These are phyloP conservation scores for Phialophora chinensis DNA, from an alignment of 2,329 filamentous ascomycete genomes.

Conservation along the genomic window DNA sequence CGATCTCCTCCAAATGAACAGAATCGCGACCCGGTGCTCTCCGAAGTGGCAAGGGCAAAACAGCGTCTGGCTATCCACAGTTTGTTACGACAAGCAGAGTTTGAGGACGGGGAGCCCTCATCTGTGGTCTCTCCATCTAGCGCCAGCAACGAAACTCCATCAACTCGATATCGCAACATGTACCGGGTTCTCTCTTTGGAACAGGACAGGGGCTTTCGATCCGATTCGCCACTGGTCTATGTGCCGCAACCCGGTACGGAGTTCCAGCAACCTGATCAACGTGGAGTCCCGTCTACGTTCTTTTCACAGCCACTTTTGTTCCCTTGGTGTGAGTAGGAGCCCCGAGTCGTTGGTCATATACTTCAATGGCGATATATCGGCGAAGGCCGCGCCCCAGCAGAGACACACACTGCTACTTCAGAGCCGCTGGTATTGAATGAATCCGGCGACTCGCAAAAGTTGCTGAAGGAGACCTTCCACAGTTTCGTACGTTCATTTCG, in stretches of 20 bases:
- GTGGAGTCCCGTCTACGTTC: not conserved
- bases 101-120: constrained; percentile 4
- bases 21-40: constrained; percentile 1
- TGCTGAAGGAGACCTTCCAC: no score
- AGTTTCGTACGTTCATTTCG: no score
- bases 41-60: not conserved
- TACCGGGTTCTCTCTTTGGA: not conserved
- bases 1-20: not conserved
- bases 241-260: not conserved
- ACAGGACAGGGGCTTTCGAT: not conserved
- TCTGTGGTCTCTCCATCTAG: not conserved
- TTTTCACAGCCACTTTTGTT: not conserved
- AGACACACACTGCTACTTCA: no score
- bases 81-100: constrained; percentile 7
- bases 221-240: not conserved
- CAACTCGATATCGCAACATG: not conserved
- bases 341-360: not conserved
- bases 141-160: not conserved
- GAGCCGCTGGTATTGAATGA: no score
- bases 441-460: no score
- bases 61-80: constrained; percentile 11
- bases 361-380: no score
- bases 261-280: not conserved
- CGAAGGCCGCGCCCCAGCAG: no score
- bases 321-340: not conserved